phyloP scores from a whole-genome alignment of 2,329 filamentous ascomycete genomes.

The Amauroascus verrucosus region DNA sequence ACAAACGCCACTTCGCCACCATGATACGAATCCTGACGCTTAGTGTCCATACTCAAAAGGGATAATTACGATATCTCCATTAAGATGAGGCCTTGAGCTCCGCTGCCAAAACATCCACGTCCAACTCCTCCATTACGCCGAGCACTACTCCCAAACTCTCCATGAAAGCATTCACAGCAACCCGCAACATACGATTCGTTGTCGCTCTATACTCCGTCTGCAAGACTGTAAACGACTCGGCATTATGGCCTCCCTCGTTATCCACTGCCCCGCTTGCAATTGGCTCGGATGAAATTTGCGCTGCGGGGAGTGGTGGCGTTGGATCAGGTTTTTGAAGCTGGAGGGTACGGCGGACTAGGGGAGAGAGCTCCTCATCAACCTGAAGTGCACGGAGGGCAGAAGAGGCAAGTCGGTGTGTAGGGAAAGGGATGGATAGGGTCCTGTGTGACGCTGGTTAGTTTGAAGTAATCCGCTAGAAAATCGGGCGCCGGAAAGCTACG shows the following conservation, averaged over 20 bases:
- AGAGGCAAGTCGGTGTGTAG: conserved; percentile 63
- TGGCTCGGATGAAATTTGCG: conserved; percentile 16
- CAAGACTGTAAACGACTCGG: conserved; percentile 46
- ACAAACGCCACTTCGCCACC: no score
- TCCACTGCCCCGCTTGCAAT: conserved; percentile 16
- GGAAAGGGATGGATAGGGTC: conserved; percentile 68
- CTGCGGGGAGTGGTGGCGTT: conserved; percentile 5
- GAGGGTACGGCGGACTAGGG: conserved; percentile 65
- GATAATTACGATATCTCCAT: no score
- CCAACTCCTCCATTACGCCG: conserved; percentile 82
- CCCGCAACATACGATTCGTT: conserved; percentile 91
- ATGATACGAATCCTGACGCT: no score
- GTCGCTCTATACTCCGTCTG: conserved; percentile 71
- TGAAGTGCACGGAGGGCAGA: conserved; percentile 64
- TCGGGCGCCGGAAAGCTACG: not conserved
- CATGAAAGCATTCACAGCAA: conserved; percentile 93
- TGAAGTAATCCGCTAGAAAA: not conserved
- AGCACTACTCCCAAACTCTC: conserved; percentile 76
- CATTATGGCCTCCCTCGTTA: conserved; percentile 15
- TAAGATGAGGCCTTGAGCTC: no score
- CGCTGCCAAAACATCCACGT: conserved; percentile 60
- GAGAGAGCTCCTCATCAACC: conserved; percentile 83
- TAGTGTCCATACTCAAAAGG: no score
- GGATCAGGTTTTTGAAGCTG: conserved; percentile 38
- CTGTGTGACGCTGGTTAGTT: not conserved